A percentile compares a stretch with the other conserved stretches of the same genome.
Conservation (phyloP, 345 rosid genomes). For the Corchorus olitorius region DNA sequence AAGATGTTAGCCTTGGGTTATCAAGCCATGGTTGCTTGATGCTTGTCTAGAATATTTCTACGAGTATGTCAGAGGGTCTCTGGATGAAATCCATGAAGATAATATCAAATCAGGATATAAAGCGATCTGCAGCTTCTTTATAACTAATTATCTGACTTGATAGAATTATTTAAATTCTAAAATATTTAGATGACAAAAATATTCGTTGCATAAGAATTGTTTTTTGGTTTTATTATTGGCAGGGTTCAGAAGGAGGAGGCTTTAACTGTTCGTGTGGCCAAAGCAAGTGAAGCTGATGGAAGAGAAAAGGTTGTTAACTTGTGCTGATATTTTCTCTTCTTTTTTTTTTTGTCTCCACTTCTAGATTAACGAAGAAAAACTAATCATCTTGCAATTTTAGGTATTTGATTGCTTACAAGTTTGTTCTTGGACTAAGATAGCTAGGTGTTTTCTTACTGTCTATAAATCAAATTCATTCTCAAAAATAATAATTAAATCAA, state of each 20-base stretch:
- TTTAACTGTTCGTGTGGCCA: conserved; percentile 73
- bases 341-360: background rate
- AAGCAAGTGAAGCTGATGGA: conserved; percentile 76
- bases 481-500: too few relatives aligned
- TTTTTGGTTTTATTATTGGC: conserved; percentile 20
- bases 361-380: background rate
- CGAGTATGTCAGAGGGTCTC: background rate
- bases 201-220: too few relatives aligned
- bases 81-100: too few relatives aligned
- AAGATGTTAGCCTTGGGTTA: conserved; percentile 3
- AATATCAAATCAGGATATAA: too few relatives aligned
- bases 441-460: background rate
- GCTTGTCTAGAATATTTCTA: conserved; percentile 5
- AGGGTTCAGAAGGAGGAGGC: conserved; percentile 91
- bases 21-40: background rate
- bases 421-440: conserved; percentile 3
- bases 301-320: conserved; percentile 60
- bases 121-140: too few relatives aligned
- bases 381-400: conserved; percentile 2
- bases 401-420: conserved; percentile 10
- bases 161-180: too few relatives aligned
- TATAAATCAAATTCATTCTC: background rate
- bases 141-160: too few relatives aligned
- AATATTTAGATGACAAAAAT: too few relatives aligned
- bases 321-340: background rate